phyloP scores from a whole-genome alignment of 2,329 filamentous ascomycete genomes.

The Didymella exigua region DNA sequence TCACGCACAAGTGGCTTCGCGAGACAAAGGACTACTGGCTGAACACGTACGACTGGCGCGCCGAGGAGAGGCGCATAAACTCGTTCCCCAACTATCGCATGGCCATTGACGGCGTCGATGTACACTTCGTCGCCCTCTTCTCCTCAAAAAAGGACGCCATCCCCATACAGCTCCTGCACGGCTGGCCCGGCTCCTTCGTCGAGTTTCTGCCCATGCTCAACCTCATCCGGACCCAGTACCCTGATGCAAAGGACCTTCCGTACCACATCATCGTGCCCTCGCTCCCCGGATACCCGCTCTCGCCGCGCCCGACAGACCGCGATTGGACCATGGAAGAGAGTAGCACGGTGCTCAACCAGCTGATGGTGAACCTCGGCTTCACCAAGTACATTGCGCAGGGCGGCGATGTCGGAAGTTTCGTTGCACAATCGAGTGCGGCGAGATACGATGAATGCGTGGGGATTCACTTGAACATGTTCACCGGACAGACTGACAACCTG shows the following conservation, averaged over 20 bases:
- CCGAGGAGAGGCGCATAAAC: constrained; percentile 54
- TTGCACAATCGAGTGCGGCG: constrained; percentile 50
- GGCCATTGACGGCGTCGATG: constrained; percentile 50
- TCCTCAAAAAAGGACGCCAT: constrained; percentile 59
- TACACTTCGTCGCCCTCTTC: constrained; percentile 64
- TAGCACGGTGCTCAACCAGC: constrained; percentile 55
- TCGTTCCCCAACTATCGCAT: constrained; percentile 59
- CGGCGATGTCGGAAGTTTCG: constrained; percentile 60
- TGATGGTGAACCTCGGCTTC: constrained; percentile 64
- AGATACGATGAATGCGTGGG: constrained; percentile 56
- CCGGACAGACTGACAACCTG: constrained; percentile 21
- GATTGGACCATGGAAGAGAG: constrained; percentile 52
- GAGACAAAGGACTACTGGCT: constrained; percentile 48
- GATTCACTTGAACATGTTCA: constrained; percentile 40
- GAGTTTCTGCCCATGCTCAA: constrained; percentile 63
- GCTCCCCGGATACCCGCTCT: constrained; percentile 62
- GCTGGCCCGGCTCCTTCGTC: constrained; percentile 62
- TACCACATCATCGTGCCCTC: constrained; percentile 65
- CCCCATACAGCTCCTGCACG: constrained; percentile 61
- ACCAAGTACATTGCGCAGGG: constrained; percentile 62
- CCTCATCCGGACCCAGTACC: constrained; percentile 55
- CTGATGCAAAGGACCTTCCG: constrained; percentile 54
- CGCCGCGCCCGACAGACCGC: constrained; percentile 52
- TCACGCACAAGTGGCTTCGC: constrained; percentile 43
- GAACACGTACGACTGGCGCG: constrained; percentile 47